phyloP scores from a whole-genome alignment of 1,284 basidiomycete genomes.

The Cutaneotrichosporon curvatum region DNA sequence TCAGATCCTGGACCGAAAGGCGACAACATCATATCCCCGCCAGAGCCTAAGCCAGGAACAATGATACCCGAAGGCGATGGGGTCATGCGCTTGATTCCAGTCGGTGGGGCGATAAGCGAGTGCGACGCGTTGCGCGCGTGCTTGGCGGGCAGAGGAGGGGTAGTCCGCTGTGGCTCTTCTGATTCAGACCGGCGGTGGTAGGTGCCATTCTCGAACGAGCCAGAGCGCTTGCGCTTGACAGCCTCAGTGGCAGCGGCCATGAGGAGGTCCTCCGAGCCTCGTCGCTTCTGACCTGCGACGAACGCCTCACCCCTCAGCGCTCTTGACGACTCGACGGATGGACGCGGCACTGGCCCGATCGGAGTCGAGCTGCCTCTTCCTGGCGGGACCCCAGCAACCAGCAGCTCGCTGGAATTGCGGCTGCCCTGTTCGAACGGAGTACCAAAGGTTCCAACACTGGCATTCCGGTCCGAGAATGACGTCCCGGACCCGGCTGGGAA shows the following conservation, averaged over 20 bases:
- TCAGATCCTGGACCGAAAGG: constrained; percentile 7
- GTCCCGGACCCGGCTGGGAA: not conserved
- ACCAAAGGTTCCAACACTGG: constrained; percentile 15
- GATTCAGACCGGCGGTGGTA: too few species aligned
- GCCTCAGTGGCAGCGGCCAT: not conserved
- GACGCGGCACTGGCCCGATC: not conserved
- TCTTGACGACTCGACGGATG: not conserved
- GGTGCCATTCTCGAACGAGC: not conserved
- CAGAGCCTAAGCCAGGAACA: not conserved
- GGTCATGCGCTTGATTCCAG: too few species aligned
- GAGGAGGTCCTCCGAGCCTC: not conserved
- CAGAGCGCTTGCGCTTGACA: constrained; percentile 1
- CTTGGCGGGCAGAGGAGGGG: too few species aligned
- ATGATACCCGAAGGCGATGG: too few species aligned
- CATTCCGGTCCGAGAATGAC: constrained; percentile 8
- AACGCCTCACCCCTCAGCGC: not conserved
- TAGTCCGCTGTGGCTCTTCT: too few species aligned
- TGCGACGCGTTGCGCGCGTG: too few species aligned
- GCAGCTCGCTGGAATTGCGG: not conserved
- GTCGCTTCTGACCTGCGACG: not conserved
- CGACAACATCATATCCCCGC: constrained; percentile 16
- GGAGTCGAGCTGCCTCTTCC: not conserved
- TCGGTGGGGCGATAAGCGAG: too few species aligned
- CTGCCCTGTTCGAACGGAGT: constrained; percentile 3
- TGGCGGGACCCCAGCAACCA: not conserved